These are phyloP conservation scores for Citrus unshiu DNA, from an alignment of 345 rosid genomes.

Conservation along the genomic window DNA sequence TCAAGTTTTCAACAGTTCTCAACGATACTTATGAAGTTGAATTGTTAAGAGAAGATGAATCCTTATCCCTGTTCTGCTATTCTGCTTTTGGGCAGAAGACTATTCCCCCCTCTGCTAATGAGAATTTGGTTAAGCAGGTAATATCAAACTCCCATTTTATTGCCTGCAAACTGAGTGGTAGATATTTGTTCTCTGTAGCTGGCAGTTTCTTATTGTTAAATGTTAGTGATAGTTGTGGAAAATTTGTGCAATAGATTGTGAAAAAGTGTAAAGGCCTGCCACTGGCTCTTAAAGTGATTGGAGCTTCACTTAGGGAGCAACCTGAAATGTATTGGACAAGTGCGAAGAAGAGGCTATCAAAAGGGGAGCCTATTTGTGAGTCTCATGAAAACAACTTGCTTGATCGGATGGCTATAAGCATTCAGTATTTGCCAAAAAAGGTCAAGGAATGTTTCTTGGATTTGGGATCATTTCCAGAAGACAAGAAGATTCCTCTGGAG, in stretches of 20 bases:
- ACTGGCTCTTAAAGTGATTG: conserved; percentile 91
- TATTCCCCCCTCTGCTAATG: conserved; percentile 50
- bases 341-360: conserved; percentile 53
- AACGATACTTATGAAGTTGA: conserved; percentile 52
- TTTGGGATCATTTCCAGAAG: conserved; percentile 96
- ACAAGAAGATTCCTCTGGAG: conserved; percentile 82
- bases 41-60: conserved; percentile 57
- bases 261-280: conserved; percentile 91
- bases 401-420: conserved; percentile 74
- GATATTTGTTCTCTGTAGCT: background rate
- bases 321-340: conserved; percentile 70
- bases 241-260: conserved; percentile 47
- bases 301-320: conserved; percentile 63
- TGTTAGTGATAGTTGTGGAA: background rate
- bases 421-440: conserved; percentile 39
- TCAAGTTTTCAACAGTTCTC: conserved; percentile 43
- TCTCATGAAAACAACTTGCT: conserved; percentile 65
- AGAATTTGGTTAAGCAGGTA: conserved; percentile 68
- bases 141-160: background rate
- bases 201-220: background rate
- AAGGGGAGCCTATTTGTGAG: conserved; percentile 75
- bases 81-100: conserved; percentile 68
- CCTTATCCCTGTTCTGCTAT: conserved; percentile 62
- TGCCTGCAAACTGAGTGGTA: background rate
- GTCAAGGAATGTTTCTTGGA: conserved; percentile 83